Conservation (phyloP, 2,329 filamentous ascomycete genomes). For the Xylogone sp. region DNA sequence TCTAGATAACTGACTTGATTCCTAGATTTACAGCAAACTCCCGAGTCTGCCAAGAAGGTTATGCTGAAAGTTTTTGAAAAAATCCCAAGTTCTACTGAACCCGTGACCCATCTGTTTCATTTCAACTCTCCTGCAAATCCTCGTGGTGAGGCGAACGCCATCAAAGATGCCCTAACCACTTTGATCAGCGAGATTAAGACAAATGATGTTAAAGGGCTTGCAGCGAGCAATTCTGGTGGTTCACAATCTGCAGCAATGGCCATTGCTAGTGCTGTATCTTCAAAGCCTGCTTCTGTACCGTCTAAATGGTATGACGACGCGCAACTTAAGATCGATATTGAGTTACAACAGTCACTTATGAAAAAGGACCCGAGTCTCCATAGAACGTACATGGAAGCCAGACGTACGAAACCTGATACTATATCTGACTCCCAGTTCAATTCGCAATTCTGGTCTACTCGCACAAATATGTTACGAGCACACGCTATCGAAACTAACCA, state of each 20-base stretch:
- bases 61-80: constrained; percentile 91
- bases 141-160: constrained; percentile 75
- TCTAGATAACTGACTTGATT: constrained; percentile 14
- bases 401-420: constrained; percentile 77
- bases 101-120: constrained; percentile 77
- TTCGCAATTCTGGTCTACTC: constrained; percentile 89
- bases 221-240: constrained; percentile 22
- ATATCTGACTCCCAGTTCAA: constrained; percentile 81
- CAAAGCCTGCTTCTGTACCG: constrained; percentile 40
- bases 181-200: constrained; percentile 59
- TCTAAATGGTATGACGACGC: constrained; percentile 77
- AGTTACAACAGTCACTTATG: constrained; percentile 83
- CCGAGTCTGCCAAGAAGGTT: constrained; percentile 80
- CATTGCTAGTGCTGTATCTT: constrained; percentile 66
- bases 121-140: constrained; percentile 78
- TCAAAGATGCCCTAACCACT: constrained; percentile 77
- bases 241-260: constrained; percentile 68
- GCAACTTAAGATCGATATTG: constrained; percentile 71
- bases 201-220: constrained; percentile 29
- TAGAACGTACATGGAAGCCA: constrained; percentile 82
- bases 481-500: constrained; percentile 88
- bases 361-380: constrained; percentile 72
- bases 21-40: constrained; percentile 89
- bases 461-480: constrained; percentile 79
- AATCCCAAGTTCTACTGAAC: constrained; percentile 50